These are phyloP conservation scores for Nymphaea colorata DNA, from an alignment of 164 flowering plant genomes.

Conservation along the genomic window DNA sequence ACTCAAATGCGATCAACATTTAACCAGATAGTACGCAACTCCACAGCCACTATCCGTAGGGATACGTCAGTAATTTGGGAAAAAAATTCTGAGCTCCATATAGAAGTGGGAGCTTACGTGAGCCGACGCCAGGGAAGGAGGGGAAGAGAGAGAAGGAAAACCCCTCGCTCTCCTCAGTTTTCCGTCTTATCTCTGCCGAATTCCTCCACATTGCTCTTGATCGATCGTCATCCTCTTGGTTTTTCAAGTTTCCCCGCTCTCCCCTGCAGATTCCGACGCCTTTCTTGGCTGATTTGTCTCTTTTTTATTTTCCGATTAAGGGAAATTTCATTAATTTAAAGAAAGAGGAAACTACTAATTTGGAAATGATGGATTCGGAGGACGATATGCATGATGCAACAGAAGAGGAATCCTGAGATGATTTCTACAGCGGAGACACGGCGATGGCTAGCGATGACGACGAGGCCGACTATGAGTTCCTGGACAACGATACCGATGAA, in stretches of 20 bases:
- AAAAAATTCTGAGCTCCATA: too few species aligned
- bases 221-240: too few species aligned
- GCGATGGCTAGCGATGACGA: slow-evolving; percentile 18
- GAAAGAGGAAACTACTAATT: too few species aligned
- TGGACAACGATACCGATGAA: slow-evolving; percentile 18
- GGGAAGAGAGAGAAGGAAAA: too few species aligned
- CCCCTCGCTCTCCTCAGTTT: background rate
- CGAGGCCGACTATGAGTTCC: slow-evolving; percentile 16
- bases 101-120: too few species aligned
- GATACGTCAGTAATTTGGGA: too few species aligned
- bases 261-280: background rate
- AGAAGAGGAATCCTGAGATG: slow-evolving; percentile 47
- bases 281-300: background rate
- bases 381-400: slow-evolving; percentile 49
- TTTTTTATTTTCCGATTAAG: background rate
- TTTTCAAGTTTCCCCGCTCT: background rate
- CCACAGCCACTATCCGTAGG: too few species aligned
- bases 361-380: slow-evolving; percentile 31
- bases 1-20: too few species aligned
- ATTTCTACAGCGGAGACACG: slow-evolving; percentile 31
- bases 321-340: too few species aligned
- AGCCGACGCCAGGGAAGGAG: too few species aligned
- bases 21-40: too few species aligned
- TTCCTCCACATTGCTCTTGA: background rate
- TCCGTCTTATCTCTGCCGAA: background rate